Conservation (phyloP, 441 rosid genomes). For the Rhodomyrtus psidioides region DNA sequence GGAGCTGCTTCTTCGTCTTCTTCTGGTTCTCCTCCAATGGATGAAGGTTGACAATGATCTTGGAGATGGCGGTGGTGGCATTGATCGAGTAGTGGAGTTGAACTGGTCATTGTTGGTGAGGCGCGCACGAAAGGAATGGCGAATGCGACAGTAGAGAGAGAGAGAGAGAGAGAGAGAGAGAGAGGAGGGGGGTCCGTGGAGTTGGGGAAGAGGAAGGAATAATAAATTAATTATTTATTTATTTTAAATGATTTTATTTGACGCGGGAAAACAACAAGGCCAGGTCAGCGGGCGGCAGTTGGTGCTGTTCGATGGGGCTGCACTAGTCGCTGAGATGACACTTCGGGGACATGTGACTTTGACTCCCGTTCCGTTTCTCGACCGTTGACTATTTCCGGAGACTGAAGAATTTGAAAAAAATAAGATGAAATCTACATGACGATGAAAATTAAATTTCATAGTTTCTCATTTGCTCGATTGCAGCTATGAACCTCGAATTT, state of each 20-base stretch:
- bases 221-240: background rate
- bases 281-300: background rate
- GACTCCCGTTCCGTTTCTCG: background rate
- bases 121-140: conserved; percentile 30
- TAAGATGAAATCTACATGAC: too few relatives aligned
- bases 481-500: too few relatives aligned
- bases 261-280: background rate
- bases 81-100: conserved; percentile 15
- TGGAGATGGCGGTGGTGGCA: background rate
- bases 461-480: background rate
- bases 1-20: background rate
- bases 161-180: conserved; percentile 13
- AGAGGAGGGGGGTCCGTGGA: conserved; percentile 2
- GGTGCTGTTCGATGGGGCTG: background rate
- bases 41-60: background rate
- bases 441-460: too few relatives aligned
- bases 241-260: background rate
- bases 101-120: conserved; percentile 30
- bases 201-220: conserved; percentile 1
- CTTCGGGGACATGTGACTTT: background rate
- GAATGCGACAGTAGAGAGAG: conserved; percentile 4
- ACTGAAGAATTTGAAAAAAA: too few relatives aligned
- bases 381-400: background rate
- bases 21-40: background rate
- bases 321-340: background rate